phyloP scores from a whole-genome alignment of 2,329 filamentous ascomycete genomes.

The Sarocladium brachiariae region DNA sequence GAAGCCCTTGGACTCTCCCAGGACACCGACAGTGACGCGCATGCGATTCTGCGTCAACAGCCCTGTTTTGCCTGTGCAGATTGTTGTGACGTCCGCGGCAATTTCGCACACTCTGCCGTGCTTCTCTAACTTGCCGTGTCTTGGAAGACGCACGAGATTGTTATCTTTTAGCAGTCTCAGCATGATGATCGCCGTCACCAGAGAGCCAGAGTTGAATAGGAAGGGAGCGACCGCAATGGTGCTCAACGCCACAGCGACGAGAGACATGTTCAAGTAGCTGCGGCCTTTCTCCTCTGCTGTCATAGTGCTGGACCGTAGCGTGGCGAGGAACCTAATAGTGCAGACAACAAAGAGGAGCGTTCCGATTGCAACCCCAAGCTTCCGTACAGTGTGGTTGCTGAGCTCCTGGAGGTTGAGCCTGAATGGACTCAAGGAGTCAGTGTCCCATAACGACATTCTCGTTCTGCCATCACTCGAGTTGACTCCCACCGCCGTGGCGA shows the following conservation, averaged over 20 bases:
- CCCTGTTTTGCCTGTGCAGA: constrained; percentile 55
- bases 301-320: constrained; percentile 44
- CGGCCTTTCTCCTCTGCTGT: constrained; percentile 70
- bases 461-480: constrained; percentile 72
- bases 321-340: constrained; percentile 75
- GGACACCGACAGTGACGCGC: neutral
- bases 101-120: constrained; percentile 60
- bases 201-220: constrained; percentile 54
- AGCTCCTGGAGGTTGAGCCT: neutral
- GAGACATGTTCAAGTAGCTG: constrained; percentile 60
- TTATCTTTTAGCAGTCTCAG: constrained; percentile 61
- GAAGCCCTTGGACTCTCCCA: neutral
- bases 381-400: constrained; percentile 66
- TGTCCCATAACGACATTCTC: constrained; percentile 56
- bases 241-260: constrained; percentile 60
- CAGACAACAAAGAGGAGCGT: constrained; percentile 76
- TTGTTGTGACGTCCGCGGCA: constrained; percentile 62
- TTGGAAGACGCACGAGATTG: constrained; percentile 58
- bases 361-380: constrained; percentile 68
- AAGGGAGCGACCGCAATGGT: constrained; percentile 61
- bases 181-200: constrained; percentile 60
- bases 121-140: too few relatives aligned
- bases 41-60: constrained; percentile 10
- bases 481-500: constrained; percentile 69
- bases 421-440: neutral